These are phyloP conservation scores for Schrenkiella parvula DNA, from an alignment of 345 rosid genomes.

Conservation along the genomic window DNA sequence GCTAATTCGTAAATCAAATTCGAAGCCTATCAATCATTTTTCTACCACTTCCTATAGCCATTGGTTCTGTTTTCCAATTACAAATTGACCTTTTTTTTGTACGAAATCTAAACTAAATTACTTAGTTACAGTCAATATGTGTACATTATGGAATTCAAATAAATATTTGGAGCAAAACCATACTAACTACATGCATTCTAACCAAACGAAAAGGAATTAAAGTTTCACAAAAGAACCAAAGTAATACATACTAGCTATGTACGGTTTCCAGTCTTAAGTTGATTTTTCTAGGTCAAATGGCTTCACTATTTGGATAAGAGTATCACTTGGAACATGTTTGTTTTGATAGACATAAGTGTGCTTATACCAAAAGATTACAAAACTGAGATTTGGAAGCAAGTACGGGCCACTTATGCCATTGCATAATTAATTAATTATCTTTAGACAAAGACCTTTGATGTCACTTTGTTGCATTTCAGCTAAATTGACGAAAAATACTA, in stretches of 20 bases:
- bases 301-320: background rate
- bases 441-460: background rate
- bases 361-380: background rate
- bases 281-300: background rate
- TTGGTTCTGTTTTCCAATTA: background rate
- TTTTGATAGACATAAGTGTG: background rate
- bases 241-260: background rate
- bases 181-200: background rate
- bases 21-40: background rate
- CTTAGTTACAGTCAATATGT: too few relatives aligned
- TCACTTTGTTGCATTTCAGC: slow-evolving; percentile 15
- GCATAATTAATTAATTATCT: slow-evolving; percentile 4
- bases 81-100: background rate
- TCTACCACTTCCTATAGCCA: background rate
- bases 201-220: background rate
- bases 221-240: background rate
- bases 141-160: too few relatives aligned
- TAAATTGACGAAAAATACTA: slow-evolving; percentile 8
- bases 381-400: background rate
- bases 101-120: background rate
- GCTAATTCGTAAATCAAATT: background rate
- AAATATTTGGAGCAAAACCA: background rate
- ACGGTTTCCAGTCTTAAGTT: background rate
- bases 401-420: slow-evolving; percentile 13
- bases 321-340: background rate